Evolutionary conservation across 805 yeast species (phyloP), one percentile per base, ranked within the genome.

Genomic region (Sugiyamaella americana): DNA sequence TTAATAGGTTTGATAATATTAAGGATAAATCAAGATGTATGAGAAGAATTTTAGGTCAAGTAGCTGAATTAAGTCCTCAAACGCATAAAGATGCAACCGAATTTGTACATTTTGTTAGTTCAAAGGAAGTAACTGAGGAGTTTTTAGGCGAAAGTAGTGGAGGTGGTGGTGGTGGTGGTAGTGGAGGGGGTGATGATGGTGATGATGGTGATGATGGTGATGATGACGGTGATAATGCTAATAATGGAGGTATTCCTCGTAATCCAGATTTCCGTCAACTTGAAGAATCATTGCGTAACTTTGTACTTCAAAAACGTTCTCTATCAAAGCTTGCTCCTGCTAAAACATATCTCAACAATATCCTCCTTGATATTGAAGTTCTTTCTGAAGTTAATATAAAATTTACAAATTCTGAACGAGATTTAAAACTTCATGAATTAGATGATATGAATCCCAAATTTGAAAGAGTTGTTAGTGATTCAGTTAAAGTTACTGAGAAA

Each of bases 241-340:
- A n/a, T n/a, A n/a, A n/a, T n/a, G 63, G 64, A 44, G 60, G 54
- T 20, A 52, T 26, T 18, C 52, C 49, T 19, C 4, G 18, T 16
- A 40, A 40, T 22, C 57, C 62, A 20, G 63, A 66, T 36, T 88
- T 91, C 61, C 96, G 87, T 57, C 79, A 76, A 42, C 69, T 93
- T 47, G 98, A 93, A 58, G 84, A 86, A 5, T 81, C 95, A 1
- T 70, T 93, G 48, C 75, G 97, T 44, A 80, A 81, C 53, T 93
- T 93, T 63, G 81, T 93, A 3, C 71, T 93, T 19, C 95, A 91
- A 54, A 93, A 89, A 58, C 76, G 98, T 58, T 80, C 96, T 0
- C 64, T 84, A 8, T 88, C 98, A 0, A 93, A 93, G 61, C 70
- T 93, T 11, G 75, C 87, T 30, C 99, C 99, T 0, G 98, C 96